These are phyloP conservation scores for Leccinum subgranulosum DNA, from an alignment of 768 basidiomycete genomes.

Conservation along the genomic window DNA sequence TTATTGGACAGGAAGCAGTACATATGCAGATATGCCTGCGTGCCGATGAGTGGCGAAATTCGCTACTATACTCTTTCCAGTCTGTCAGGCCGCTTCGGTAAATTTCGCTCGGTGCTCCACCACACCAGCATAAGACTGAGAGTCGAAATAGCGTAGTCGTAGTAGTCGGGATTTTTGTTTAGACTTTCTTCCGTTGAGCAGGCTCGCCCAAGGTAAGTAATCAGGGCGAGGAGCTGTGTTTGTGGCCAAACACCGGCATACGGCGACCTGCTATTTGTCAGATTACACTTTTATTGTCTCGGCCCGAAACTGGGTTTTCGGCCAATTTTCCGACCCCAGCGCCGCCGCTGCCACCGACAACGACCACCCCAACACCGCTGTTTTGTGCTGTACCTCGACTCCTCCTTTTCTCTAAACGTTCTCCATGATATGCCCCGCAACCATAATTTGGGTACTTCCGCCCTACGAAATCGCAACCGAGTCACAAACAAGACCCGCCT, in stretches of 20 bases:
- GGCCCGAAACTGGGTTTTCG: constrained; percentile 59
- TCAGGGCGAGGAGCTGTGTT: constrained; percentile 24
- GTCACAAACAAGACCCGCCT: constrained; percentile 92
- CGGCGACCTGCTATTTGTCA: constrained; percentile 29
- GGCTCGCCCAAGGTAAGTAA: constrained; percentile 25
- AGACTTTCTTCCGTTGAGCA: constrained; percentile 4
- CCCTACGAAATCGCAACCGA: constrained; percentile 83
- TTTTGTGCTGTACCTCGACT: constrained; percentile 37
- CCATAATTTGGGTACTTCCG: constrained; percentile 70
- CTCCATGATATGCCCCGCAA: constrained; percentile 89
- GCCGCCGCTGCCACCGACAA: constrained; percentile 55
- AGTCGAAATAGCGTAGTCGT: constrained; percentile 2
- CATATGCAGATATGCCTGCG: not conserved
- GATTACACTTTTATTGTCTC: constrained; percentile 36
- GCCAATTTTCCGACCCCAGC: constrained; percentile 59
- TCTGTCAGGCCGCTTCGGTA: not conserved
- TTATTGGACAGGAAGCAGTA: constrained; percentile 3
- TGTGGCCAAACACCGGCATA: constrained; percentile 33
- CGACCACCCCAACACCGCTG: constrained; percentile 34
- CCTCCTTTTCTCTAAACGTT: constrained; percentile 33
- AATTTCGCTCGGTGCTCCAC: not conserved
- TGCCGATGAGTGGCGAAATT: constrained; percentile 6
- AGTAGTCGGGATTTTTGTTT: constrained; percentile 11
- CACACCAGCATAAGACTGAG: not conserved
- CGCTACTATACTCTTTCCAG: not conserved